Base-by-base conservation (phyloP, 1,139 yeast species). In the Nadsonia commutata region DNA sequence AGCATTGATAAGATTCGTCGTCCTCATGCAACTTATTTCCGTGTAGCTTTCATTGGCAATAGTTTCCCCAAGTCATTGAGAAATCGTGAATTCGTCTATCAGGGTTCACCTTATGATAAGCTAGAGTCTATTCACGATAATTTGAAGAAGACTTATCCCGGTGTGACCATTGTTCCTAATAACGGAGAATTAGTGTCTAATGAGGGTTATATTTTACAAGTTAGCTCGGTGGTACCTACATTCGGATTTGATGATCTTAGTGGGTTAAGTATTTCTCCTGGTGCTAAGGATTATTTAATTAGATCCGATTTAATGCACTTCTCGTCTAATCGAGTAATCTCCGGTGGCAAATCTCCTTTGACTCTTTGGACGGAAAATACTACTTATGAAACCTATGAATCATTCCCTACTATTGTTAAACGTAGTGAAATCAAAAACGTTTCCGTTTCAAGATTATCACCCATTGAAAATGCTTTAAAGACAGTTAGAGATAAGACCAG, bases 281-380 rank as follows among this genome's bases (percentile, higher is more conserved):
- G 60, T 27, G 58, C 60, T 20, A 51, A 52, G 44, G 58, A 56
- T 33, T 57, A 54, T 46, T 51, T 54, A 31, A 42, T 55, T n/a
- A 49, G 62, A 75, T 64, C 78, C 76, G 76, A 83, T 57, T 66
- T 83, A 63, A 72, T 76, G 54, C 73, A 74, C 50, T 85, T 85
- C 62, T 72, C 82, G 3, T 74, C 77, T 39, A 70, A 80, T 46
- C 72, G 81, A 59, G 78, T 81, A 53, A 64, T 85, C 45, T 86
- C 93, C 1, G 90, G 93, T 2, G 73, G 84, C 2, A 74, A 77
- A 0, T 73, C 83, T 8, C 80, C 82, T 5, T 70, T 75, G 49
- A 86, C 84, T 57, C 64, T 85, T 53, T 84, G 95, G 94, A 85
- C 90, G 21, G 94, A 84, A 57, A 94, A 84, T 63, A 74, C 84